phyloP scores from a whole-genome alignment of 1,139 yeast genomes.

The Candida albicans region DNA sequence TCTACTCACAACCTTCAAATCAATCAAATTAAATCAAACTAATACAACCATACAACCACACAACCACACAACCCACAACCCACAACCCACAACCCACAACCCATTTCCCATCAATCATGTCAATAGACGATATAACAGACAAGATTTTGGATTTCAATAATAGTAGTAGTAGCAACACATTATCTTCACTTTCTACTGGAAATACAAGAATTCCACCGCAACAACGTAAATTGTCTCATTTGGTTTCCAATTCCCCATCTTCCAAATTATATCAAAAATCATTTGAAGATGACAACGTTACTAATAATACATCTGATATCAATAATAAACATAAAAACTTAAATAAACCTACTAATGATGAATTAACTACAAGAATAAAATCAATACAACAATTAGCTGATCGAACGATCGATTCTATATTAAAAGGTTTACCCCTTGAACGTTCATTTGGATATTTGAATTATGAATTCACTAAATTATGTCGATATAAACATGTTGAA shows the following conservation, averaged over 20 bases:
- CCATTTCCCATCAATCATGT: too few species aligned
- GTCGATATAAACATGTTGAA: conserved; percentile 34
- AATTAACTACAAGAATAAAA: not conserved
- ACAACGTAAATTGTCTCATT: conserved; percentile 4
- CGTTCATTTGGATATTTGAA: conserved; percentile 31
- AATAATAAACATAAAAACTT: conserved; percentile 8
- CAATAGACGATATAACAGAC: not conserved
- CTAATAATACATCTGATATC: not conserved
- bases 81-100: too few species aligned
- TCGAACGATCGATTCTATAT: conserved; percentile 20
- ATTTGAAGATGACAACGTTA: not conserved
- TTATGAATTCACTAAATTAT: conserved; percentile 33
- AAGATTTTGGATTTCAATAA: conserved; percentile 5
- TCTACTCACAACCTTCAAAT: not conserved
- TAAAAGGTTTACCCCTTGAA: conserved; percentile 18
- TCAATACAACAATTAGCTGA: conserved; percentile 2
- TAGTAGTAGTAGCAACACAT: not conserved
- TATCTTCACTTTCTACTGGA: conserved; percentile 3
- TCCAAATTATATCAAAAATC: conserved; percentile 3
- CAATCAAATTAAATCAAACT: not conserved
- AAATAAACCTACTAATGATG: not conserved
- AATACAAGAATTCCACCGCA: not conserved
- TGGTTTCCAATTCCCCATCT: conserved; percentile 3
- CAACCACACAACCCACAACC: too few species aligned
- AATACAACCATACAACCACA: not conserved